Conservation (phyloP, 1,284 basidiomycete species). For the Gymnopus androsaceus region DNA sequence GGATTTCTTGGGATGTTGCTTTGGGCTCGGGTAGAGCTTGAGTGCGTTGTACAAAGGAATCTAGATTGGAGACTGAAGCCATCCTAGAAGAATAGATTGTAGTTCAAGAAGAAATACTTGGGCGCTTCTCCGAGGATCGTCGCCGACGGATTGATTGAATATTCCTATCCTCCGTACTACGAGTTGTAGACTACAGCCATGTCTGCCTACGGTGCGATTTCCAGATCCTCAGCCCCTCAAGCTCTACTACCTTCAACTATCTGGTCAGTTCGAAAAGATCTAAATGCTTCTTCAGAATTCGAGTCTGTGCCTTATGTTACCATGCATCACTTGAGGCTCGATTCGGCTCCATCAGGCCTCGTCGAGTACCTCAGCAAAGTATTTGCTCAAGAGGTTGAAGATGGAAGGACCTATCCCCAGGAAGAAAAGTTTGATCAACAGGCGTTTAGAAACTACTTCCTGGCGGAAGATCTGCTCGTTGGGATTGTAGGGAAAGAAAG, state of each 20-base stretch:
- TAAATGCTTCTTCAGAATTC: too few species aligned
- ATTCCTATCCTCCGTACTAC: too few species aligned
- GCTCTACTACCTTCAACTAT: slow-evolving; percentile 34
- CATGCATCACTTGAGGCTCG: slow-evolving; percentile 66
- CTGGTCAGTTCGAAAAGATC: slow-evolving; percentile 25
- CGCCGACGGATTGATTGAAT: too few species aligned
- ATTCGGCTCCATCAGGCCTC: slow-evolving; percentile 52
- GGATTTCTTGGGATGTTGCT: slow-evolving; percentile 69
- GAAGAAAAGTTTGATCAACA: slow-evolving; percentile 57
- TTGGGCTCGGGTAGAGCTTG: slow-evolving; percentile 50
- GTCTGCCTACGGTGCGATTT: slow-evolving; percentile 51
- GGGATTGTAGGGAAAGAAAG: slow-evolving; percentile 47
- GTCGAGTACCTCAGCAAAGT: slow-evolving; percentile 61
- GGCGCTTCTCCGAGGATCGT: too few species aligned
- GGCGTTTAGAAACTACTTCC: slow-evolving; percentile 73
- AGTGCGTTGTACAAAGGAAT: slow-evolving; percentile 53
- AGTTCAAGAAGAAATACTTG: too few species aligned
- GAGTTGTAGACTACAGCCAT: slow-evolving; percentile 26
- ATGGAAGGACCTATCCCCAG: slow-evolving; percentile 85
- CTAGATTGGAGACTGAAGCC: slow-evolving; percentile 37
- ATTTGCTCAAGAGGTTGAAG: slow-evolving; percentile 75
- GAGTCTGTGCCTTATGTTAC: too few species aligned
- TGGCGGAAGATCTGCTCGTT: slow-evolving; percentile 75
- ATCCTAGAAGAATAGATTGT: not conserved
- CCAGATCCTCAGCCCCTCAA: not conserved